Conservation (phyloP, 2,329 filamentous ascomycete genomes). For the Mycocentrospora acerina region DNA sequence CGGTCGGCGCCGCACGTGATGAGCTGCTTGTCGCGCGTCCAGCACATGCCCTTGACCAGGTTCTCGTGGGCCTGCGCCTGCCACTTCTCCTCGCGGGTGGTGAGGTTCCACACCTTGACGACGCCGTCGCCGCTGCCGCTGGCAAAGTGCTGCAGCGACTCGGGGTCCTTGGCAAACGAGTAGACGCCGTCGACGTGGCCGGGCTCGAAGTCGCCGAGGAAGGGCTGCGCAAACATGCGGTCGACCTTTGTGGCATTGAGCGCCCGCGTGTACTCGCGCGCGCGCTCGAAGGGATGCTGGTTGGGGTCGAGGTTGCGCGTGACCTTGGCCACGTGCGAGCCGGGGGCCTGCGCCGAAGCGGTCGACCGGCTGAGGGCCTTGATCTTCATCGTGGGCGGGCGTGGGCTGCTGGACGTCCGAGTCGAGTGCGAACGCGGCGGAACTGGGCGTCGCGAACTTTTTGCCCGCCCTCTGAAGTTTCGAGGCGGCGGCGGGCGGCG, state of each 20-base stretch:
- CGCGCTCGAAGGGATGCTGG: slow-evolving; percentile 87
- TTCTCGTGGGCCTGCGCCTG: slow-evolving; percentile 84
- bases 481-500: slow-evolving; percentile 14
- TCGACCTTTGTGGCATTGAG: slow-evolving; percentile 88
- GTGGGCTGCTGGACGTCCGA: slow-evolving; percentile 5
- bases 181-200: slow-evolving; percentile 86
- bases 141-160: slow-evolving; percentile 48
- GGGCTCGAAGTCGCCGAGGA: slow-evolving; percentile 80
- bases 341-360: slow-evolving; percentile 65
- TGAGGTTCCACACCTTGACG: slow-evolving; percentile 88
- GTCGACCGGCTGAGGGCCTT: slow-evolving; percentile 67
- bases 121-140: slow-evolving; percentile 70
- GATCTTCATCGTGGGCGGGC: slow-evolving; percentile 41
- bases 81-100: slow-evolving; percentile 72
- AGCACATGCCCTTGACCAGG: slow-evolving; percentile 86
- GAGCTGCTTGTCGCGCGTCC: slow-evolving; percentile 82
- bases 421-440: no score
- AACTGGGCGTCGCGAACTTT: slow-evolving; percentile 18
- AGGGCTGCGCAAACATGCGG: slow-evolving; percentile 85
- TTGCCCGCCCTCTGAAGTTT: slow-evolving; percentile 16
- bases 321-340: slow-evolving; percentile 64
- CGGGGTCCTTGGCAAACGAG: slow-evolving; percentile 51
- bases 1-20: slow-evolving; percentile 85
- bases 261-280: slow-evolving; percentile 78
- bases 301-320: slow-evolving; percentile 78